These are phyloP conservation scores for Malassezia brasiliensis DNA, from an alignment of 1,284 basidiomycete genomes.

Conservation along the genomic window DNA sequence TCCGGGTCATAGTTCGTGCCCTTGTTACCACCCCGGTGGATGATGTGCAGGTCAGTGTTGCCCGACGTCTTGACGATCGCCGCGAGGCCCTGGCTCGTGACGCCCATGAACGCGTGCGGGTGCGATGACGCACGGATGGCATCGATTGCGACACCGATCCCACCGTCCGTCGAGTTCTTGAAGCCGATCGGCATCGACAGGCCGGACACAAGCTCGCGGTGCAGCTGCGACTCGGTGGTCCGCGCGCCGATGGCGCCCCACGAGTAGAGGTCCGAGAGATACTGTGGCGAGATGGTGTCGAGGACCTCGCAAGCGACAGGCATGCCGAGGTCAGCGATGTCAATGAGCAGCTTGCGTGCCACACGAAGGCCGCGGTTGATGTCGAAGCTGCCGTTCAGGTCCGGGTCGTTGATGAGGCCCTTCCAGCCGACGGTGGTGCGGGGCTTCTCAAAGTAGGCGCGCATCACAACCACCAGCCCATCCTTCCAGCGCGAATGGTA, in stretches of 20 bases:
- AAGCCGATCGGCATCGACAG: conserved; percentile 59
- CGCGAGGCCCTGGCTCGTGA: conserved; percentile 57
- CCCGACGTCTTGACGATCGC: conserved; percentile 91
- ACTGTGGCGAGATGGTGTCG: conserved; percentile 55
- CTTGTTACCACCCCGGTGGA: conserved; percentile 45
- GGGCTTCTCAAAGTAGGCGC: conserved; percentile 77
- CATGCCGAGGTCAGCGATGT: conserved; percentile 75
- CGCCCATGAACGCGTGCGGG: conserved; percentile 47
- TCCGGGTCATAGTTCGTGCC: conserved; percentile 57
- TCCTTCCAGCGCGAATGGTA: conserved; percentile 55
- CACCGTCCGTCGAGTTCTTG: conserved; percentile 97
- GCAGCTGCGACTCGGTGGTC: conserved; percentile 61
- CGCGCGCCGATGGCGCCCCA: conserved; percentile 98
- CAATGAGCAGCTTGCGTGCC: conserved; percentile 76
- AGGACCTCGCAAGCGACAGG: conserved; percentile 91
- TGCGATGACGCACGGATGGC: conserved; percentile 42
- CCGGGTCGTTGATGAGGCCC: conserved; percentile 62
- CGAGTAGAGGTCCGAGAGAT: conserved; percentile 62
- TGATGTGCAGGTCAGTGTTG: conserved; percentile 54
- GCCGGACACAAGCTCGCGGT: conserved; percentile 48
- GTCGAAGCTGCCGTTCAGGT: conserved; percentile 84
- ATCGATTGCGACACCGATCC: conserved; percentile 49
- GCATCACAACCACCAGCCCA: conserved; percentile 83
- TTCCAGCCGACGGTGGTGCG: conserved; percentile 69
- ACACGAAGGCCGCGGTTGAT: conserved; percentile 81